Conservation (phyloP, 495 filamentous ascomycete species). For the Daldinia vernicosa region DNA sequence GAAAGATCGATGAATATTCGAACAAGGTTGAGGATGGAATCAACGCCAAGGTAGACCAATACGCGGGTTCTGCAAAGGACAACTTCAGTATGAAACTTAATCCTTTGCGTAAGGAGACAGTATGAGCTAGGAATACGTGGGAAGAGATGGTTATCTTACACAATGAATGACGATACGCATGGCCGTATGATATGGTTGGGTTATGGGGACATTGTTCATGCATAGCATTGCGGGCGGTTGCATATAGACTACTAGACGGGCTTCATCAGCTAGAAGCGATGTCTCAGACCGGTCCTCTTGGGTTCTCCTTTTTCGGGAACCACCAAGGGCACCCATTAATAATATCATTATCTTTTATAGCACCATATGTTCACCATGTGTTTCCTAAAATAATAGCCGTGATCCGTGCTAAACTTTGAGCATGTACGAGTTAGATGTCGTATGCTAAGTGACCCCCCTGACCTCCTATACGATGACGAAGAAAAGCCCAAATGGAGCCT, state of each 20-base stretch:
- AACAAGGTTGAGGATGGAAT: conserved; percentile 38
- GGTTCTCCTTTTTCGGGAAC: background rate
- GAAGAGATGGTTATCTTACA: background rate
- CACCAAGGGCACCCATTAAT: conserved; percentile 23
- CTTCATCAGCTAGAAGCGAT: conserved; percentile 12
- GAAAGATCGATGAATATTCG: conserved; percentile 41
- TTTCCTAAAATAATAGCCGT: background rate
- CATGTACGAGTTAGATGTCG: background rate
- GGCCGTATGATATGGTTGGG: background rate
- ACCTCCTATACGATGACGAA: conserved; percentile 38
- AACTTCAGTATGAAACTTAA: conserved; percentile 39
- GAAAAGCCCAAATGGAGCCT: conserved; percentile 23
- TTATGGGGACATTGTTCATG: conserved; percentile 6
- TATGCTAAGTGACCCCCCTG: conserved; percentile 20
- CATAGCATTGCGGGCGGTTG: conserved; percentile 21
- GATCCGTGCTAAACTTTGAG: background rate
- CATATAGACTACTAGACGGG: conserved; percentile 13
- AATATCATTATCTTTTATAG: background rate
- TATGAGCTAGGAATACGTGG: conserved; percentile 6
- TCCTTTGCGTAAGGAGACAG: conserved; percentile 25
- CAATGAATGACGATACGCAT: conserved; percentile 10
- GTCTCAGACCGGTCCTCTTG: conserved; percentile 1
- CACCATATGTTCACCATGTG: background rate
- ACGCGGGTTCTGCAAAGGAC: conserved; percentile 19
- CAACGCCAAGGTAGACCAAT: conserved; percentile 36